phyloP scores from a whole-genome alignment of 2,329 filamentous ascomycete genomes.

The Zasmidium citrigriseum region DNA sequence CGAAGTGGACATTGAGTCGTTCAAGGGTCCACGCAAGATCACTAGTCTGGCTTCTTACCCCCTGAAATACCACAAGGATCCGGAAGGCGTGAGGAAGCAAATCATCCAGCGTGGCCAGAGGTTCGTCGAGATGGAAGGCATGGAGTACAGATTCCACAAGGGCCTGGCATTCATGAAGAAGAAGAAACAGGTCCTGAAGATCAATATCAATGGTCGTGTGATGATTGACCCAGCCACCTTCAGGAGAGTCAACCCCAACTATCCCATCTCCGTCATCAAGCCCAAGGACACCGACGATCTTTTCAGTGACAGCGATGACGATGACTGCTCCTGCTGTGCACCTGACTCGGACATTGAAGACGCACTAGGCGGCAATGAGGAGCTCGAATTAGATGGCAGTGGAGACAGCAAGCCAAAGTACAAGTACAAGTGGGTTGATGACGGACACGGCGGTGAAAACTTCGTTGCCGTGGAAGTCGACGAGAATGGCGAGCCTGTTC shows the following conservation, averaged over 20 bases:
- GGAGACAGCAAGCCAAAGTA: slow-evolving; percentile 47
- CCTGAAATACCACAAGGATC: slow-evolving; percentile 75
- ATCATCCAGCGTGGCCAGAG: slow-evolving; percentile 81
- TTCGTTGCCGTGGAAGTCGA: slow-evolving; percentile 59
- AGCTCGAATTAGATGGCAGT: slow-evolving; percentile 50
- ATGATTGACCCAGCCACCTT: slow-evolving; percentile 87
- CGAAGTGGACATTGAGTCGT: slow-evolving; percentile 68
- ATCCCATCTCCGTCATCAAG: slow-evolving; percentile 72
- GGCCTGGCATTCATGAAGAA: slow-evolving; percentile 85
- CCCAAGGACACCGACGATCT: slow-evolving; percentile 58
- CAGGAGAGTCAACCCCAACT: slow-evolving; percentile 83
- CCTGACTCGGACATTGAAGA: slow-evolving; percentile 41
- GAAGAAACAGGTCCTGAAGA: slow-evolving; percentile 72
- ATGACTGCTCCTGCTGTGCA: slow-evolving; percentile 43
- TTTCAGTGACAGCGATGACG: slow-evolving; percentile 53
- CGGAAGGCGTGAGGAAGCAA: slow-evolving; percentile 62
- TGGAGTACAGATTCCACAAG: slow-evolving; percentile 80
- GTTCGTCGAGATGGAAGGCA: slow-evolving; percentile 77
- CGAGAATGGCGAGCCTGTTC: slow-evolving; percentile 57
- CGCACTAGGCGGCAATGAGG: slow-evolving; percentile 49
- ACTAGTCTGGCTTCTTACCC: slow-evolving; percentile 76
- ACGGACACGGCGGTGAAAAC: slow-evolving; percentile 51
- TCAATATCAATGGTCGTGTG: slow-evolving; percentile 82
- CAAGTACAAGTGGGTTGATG: slow-evolving; percentile 45
- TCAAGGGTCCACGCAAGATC: slow-evolving; percentile 82